Evolutionary conservation across 371 early-diverging fungal genomes (phyloP).

Genomic region (Choanephora cucurbitarum): DNA sequence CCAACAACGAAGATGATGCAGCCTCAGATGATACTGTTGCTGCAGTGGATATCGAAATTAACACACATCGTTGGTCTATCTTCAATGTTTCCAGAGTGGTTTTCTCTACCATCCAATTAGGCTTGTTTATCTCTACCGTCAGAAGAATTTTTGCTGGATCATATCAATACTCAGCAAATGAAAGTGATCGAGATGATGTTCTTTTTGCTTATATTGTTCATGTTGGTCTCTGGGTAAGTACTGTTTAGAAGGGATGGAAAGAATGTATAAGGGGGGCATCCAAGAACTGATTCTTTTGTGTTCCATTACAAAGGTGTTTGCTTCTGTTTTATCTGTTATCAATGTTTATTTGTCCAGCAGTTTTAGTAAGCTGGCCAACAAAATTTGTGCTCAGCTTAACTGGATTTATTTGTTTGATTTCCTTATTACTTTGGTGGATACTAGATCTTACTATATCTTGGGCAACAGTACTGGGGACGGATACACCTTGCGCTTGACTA

Average conservation of each 20-base stretch:
- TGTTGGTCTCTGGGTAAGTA: constrained; percentile 20
- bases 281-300: neutral
- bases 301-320: constrained; percentile 18
- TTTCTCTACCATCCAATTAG: constrained; percentile 12
- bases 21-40: neutral
- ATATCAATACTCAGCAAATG: constrained; percentile 1
- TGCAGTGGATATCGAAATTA: constrained; percentile 4
- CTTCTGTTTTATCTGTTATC: constrained; percentile 23
- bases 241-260: neutral
- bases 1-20: constrained; percentile 1
- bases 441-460: constrained; percentile 35
- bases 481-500: neutral
- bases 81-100: constrained; percentile 11
- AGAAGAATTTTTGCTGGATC: neutral
- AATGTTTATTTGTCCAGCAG: constrained; percentile 21
- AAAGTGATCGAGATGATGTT: constrained; percentile 2
- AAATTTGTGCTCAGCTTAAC: constrained; percentile 39
- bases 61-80: constrained; percentile 11
- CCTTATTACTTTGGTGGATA: constrained; percentile 25
- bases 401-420: constrained; percentile 25
- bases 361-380: constrained; percentile 22
- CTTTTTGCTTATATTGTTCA: constrained; percentile 6
- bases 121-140: neutral
- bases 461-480: neutral
- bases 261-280: neutral